phyloP scores from a whole-genome alignment of 2,329 filamentous ascomycete genomes.

The Lizonia empirigonia region DNA sequence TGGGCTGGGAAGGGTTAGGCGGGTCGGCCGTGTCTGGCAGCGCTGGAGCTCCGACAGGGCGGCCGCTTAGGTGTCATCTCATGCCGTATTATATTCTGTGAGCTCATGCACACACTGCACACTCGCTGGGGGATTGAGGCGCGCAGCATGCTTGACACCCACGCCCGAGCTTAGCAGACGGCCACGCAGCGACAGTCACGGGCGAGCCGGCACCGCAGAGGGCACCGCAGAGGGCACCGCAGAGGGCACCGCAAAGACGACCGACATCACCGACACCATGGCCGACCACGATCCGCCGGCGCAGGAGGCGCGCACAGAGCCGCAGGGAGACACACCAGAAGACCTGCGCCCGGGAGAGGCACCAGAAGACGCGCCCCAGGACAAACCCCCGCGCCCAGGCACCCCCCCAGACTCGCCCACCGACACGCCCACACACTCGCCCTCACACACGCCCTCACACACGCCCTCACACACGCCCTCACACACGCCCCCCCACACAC shows the following conservation, averaged over 20 bases:
- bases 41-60: constrained; percentile 17
- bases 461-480: not conserved
- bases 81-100: too few species aligned
- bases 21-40: not conserved
- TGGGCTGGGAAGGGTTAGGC: constrained; percentile 24
- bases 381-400: not conserved
- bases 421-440: not conserved
- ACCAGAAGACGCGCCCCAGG: not conserved
- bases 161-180: too few species aligned
- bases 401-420: not conserved
- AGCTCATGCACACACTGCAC: too few species aligned
- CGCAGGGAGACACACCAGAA: not conserved
- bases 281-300: constrained; percentile 37
- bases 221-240: too few species aligned
- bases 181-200: too few species aligned
- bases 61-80: too few species aligned
- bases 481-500: constrained; percentile 15
- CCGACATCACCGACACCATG: too few species aligned
- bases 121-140: not conserved
- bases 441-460: not conserved
- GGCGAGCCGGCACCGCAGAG: too few species aligned
- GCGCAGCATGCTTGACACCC: constrained; percentile 5
- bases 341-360: not conserved
- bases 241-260: too few species aligned
- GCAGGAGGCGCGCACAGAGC: not conserved